A percentile compares a stretch with the other conserved stretches of the same genome.
phyloP scores from a whole-genome alignment of 176 grass and related monocot species.

The Avena sativa region DNA sequence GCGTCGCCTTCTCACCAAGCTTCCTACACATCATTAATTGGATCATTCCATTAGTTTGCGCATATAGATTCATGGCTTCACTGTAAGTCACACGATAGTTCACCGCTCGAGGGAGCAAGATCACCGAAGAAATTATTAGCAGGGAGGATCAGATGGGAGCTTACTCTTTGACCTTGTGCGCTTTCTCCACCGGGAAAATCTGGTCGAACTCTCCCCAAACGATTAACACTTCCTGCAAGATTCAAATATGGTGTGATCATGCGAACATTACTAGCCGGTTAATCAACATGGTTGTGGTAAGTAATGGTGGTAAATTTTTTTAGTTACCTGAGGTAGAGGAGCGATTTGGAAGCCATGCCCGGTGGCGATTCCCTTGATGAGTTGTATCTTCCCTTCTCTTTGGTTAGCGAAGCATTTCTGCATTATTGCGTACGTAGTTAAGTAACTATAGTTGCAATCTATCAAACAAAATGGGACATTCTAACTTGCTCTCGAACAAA shows the following conservation, averaged over 20 bases:
- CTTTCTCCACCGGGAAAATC: slow-evolving; percentile 76
- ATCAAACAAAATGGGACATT: not conserved
- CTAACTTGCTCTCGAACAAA: no score
- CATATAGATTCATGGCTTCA: not conserved
- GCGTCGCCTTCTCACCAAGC: slow-evolving; percentile 65
- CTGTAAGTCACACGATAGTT: not conserved
- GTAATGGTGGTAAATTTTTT: not conserved
- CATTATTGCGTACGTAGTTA: not conserved
- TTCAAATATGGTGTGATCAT: not conserved
- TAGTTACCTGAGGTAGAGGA: slow-evolving; percentile 74
- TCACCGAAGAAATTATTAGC: not conserved
- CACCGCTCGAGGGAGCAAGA: not conserved
- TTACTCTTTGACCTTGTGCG: slow-evolving; percentile 75
- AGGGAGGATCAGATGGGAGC: not conserved
- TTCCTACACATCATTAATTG: slow-evolving; percentile 43
- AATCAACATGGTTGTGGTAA: not conserved
- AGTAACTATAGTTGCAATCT: not conserved
- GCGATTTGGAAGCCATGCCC: slow-evolving; percentile 63
- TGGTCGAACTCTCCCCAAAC: slow-evolving; percentile 89
- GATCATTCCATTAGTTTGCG: not conserved
- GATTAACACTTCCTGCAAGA: slow-evolving; percentile 68
- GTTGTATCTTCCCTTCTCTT: slow-evolving; percentile 66
- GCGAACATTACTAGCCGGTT: not conserved
- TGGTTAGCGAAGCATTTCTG: slow-evolving; percentile 68
- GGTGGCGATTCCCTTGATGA: slow-evolving; percentile 68